A percentile compares a stretch with the other conserved stretches of the same genome.
These are phyloP conservation scores for Vicia sativa DNA, from an alignment of 306 rosid genomes.

Conservation along the genomic window DNA sequence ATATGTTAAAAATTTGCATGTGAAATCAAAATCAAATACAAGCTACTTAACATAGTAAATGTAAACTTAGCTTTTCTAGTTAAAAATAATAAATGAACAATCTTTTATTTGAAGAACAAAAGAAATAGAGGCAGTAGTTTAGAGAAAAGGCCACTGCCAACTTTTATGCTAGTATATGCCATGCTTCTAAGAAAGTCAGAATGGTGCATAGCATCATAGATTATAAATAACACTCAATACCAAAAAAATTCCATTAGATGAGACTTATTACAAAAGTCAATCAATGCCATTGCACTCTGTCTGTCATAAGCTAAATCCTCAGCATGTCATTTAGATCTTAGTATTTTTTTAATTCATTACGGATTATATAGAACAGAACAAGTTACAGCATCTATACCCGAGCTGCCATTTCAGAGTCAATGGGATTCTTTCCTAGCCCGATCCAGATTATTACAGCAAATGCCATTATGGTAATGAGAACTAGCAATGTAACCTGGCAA, in stretches of 20 bases:
- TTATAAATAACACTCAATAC: slow-evolving; percentile 16
- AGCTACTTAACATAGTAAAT: not conserved
- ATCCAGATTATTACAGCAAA: slow-evolving; percentile 87
- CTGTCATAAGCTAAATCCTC: slow-evolving; percentile 20
- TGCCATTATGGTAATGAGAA: slow-evolving; percentile 57
- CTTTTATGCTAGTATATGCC: not conserved
- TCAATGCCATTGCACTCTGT: not conserved
- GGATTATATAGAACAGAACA: slow-evolving; percentile 28
- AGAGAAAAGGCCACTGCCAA: slow-evolving; percentile 27
- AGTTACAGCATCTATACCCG: slow-evolving; percentile 58
- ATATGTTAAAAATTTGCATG: slow-evolving; percentile 6
- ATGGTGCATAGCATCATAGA: slow-evolving; percentile 19
- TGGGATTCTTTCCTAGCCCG: slow-evolving; percentile 64
- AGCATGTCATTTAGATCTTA: slow-evolving; percentile 3
- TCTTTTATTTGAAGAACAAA: slow-evolving; percentile 19
- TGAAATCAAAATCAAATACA: slow-evolving; percentile 29
- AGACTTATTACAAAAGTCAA: not conserved
- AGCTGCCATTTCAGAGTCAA: slow-evolving; percentile 72
- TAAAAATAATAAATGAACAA: not conserved
- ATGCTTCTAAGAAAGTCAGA: not conserved
- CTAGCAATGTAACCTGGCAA: slow-evolving; percentile 66
- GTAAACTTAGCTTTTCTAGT: not conserved
- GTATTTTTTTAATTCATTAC: not conserved
- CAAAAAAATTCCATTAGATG: slow-evolving; percentile 8
- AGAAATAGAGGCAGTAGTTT: not conserved